Evolutionary conservation across 1,139 yeast genomes (phyloP).

Genomic region (Suhomyces yuchorum): DNA sequence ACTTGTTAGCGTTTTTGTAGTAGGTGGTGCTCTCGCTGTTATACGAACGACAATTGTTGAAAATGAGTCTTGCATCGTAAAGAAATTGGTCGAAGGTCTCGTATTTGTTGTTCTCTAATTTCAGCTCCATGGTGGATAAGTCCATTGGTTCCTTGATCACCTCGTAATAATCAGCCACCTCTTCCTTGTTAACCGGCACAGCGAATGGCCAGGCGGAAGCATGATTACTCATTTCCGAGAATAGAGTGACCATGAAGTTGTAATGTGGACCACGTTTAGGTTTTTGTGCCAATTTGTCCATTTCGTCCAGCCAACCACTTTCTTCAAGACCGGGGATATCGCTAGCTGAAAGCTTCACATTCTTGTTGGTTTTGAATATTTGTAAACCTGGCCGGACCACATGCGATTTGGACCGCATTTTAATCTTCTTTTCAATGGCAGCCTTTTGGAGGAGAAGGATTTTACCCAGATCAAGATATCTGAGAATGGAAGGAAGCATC

Average conservation of each 20-base stretch:
- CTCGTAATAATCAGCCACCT: slow-evolving; percentile 94
- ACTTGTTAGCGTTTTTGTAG: slow-evolving; percentile 84
- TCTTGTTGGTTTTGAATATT: slow-evolving; percentile 59
- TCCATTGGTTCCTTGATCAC: slow-evolving; percentile 99
- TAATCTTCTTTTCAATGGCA: slow-evolving; percentile 82
- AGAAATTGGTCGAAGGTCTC: slow-evolving; percentile 88
- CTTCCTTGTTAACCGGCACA: slow-evolving; percentile 88
- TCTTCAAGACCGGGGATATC: slow-evolving; percentile 85
- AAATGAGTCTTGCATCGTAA: slow-evolving; percentile 82
- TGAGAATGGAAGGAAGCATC: slow-evolving; percentile 76
- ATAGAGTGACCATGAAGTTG: slow-evolving; percentile 85
- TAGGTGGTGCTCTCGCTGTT: slow-evolving; percentile 90
- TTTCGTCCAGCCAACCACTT: slow-evolving; percentile 98
- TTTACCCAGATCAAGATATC: slow-evolving; percentile 88
- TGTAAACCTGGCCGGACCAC: slow-evolving; percentile 80
- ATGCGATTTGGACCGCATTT: slow-evolving; percentile 77
- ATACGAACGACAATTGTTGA: slow-evolving; percentile 87
- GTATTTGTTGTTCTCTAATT: slow-evolving; percentile 89
- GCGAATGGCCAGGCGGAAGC: slow-evolving; percentile 99
- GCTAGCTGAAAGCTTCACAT: slow-evolving; percentile 58
- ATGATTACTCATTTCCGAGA: slow-evolving; percentile 87
- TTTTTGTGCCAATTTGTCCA: slow-evolving; percentile 94
- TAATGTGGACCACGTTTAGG: slow-evolving; percentile 96
- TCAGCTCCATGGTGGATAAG: slow-evolving; percentile 90
- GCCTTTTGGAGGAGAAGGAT: slow-evolving; percentile 86